A percentile compares a stretch with the other conserved stretches of the same genome.
Evolutionary conservation across 1,139 yeast species (phyloP).

Genomic region (Pichia sp.): DNA sequence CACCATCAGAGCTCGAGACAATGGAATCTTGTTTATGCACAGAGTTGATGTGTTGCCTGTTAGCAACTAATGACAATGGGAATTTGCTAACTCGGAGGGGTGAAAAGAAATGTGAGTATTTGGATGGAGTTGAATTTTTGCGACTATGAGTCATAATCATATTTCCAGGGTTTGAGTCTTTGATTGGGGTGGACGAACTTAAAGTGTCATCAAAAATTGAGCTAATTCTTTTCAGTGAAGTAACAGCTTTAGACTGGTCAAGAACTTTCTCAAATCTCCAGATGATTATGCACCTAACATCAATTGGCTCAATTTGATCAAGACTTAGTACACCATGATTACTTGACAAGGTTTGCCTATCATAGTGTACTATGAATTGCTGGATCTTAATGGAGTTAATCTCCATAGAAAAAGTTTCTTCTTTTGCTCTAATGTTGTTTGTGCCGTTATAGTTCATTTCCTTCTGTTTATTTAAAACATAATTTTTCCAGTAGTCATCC

Average conservation of each 20-base stretch:
- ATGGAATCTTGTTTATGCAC: neutral
- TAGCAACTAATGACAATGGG: neutral
- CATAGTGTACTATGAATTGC: slow-evolving; percentile 11
- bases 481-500: slow-evolving; percentile 38
- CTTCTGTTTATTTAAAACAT: slow-evolving; percentile 5
- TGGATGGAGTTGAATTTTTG: neutral
- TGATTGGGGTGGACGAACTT: neutral
- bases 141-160: neutral
- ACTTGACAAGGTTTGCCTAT: neutral
- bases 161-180: neutral
- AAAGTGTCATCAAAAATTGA: neutral
- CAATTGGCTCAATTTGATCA: slow-evolving; percentile 21
- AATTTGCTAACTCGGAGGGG: neutral
- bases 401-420: slow-evolving; percentile 14
- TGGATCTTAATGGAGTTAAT: slow-evolving; percentile 9
- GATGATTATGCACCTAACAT: slow-evolving; percentile 45
- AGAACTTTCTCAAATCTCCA: slow-evolving; percentile 58
- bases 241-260: slow-evolving; percentile 35
- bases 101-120: neutral
- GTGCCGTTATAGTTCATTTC: slow-evolving; percentile 49
- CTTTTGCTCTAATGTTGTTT: slow-evolving; percentile 38
- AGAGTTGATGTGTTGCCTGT: neutral
- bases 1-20: neutral
- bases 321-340: neutral
- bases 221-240: slow-evolving; percentile 36